Percentiles rank a stretch among this genome's conserved stretches.
Evolutionary conservation across 352 stramenopile species (phyloP).

Genomic region (Globisporangium heterothallicum): DNA sequence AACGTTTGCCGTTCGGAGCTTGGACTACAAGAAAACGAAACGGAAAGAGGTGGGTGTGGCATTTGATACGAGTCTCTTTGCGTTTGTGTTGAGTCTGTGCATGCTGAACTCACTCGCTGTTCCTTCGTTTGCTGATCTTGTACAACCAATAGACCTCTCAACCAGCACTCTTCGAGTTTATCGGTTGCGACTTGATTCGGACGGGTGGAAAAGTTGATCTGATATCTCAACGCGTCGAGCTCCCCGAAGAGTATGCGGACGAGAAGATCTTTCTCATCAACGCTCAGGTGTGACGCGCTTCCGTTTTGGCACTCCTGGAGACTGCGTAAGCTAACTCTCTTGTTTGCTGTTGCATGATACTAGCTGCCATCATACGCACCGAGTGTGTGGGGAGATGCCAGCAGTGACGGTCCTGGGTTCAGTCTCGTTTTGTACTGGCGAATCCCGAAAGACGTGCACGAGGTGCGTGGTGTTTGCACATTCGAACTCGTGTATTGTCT

Average conservation of each 20-base stretch:
- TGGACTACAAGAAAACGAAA: conserved; percentile 79
- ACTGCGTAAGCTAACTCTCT: not conserved
- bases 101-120: too few relatives aligned
- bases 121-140: not conserved
- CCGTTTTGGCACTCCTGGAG: not conserved
- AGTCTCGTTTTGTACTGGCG: conserved; percentile 79
- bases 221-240: conserved; percentile 65
- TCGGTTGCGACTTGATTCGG: conserved; percentile 66
- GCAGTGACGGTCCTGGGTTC: conserved; percentile 62
- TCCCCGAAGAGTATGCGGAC: conserved; percentile 45
- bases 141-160: conserved; percentile 30
- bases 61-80: not conserved
- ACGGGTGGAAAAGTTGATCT: conserved; percentile 69
- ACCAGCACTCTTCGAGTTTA: conserved; percentile 69
- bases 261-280: conserved; percentile 80
- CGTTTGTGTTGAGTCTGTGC: not conserved
- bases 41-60: conserved; percentile 56
- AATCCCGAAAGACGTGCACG: conserved; percentile 55
- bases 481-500: too few relatives aligned
- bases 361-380: conserved; percentile 73
- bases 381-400: conserved; percentile 64
- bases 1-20: conserved; percentile 63
- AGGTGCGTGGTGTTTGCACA: conserved; percentile 23
- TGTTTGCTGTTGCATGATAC: not conserved
- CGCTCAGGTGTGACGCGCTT: conserved; percentile 50